These are phyloP conservation scores for Phlyctochytrium arcticum DNA, from an alignment of 192 early-diverging fungal species.

Conservation along the genomic window DNA sequence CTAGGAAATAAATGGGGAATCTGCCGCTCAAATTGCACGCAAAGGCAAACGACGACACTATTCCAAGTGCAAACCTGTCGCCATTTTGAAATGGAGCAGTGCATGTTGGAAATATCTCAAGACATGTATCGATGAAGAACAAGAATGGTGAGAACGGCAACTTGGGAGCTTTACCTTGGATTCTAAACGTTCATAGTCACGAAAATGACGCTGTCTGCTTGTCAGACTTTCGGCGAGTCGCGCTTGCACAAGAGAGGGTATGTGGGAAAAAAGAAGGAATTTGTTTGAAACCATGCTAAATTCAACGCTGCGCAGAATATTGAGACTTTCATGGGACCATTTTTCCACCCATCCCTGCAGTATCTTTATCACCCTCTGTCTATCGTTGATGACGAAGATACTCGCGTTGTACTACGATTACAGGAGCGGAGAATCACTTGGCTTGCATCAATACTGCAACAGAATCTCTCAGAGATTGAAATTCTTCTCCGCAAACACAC, in stretches of 20 bases:
- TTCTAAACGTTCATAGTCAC: not conserved
- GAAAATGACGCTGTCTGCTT: not conserved
- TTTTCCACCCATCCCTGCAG: not conserved
- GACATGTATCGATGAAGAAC: constrained; percentile 1
- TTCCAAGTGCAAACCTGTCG: not conserved
- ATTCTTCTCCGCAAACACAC: not conserved
- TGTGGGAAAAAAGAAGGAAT: not conserved
- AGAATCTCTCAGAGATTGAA: not conserved
- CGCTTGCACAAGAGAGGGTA: constrained; percentile 11
- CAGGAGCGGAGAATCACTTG: constrained; percentile 12
- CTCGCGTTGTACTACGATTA: not conserved
- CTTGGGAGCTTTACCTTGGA: not conserved
- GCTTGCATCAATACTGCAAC: constrained; percentile 9
- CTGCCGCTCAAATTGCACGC: not conserved
- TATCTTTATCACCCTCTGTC: not conserved
- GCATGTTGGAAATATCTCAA: not conserved
- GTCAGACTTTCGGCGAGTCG: not conserved
- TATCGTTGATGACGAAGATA: not conserved
- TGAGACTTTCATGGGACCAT: not conserved
- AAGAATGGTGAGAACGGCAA: not conserved
- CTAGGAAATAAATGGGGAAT: constrained; percentile 1
- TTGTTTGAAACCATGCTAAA: not conserved
- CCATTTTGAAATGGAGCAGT: constrained; percentile 15
- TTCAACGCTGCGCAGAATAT: not conserved
- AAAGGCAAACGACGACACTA: not conserved